Conservation (phyloP, 345 rosid genomes). For the Boechera stricta region DNA sequence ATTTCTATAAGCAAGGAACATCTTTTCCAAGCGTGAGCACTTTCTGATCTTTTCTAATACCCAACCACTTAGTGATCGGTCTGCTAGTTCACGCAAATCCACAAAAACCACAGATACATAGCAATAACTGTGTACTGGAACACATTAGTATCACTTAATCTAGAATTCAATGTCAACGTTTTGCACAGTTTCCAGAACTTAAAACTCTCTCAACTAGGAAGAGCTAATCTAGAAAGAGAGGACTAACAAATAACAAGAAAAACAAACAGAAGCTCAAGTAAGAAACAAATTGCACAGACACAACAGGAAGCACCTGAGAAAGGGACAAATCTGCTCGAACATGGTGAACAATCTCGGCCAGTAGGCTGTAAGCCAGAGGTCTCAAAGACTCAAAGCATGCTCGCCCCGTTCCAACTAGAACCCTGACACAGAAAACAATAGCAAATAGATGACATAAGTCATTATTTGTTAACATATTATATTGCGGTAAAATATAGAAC, state of each 20-base stretch:
- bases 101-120: slow-evolving; percentile 18
- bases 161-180: neutral
- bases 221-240: slow-evolving; percentile 14
- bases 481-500: neutral
- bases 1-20: slow-evolving; percentile 19
- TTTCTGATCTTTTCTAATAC: slow-evolving; percentile 17
- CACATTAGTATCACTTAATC: slow-evolving; percentile 25
- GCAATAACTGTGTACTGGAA: slow-evolving; percentile 23
- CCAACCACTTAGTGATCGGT: neutral
- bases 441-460: neutral
- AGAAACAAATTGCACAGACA: slow-evolving; percentile 28
- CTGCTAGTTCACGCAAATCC: too few relatives aligned
- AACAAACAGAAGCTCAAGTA: neutral
- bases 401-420: slow-evolving; percentile 94
- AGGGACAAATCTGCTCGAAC: slow-evolving; percentile 88
- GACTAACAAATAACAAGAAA: slow-evolving; percentile 8
- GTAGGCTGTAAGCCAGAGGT: slow-evolving; percentile 95
- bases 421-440: slow-evolving; percentile 54
- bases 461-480: slow-evolving; percentile 6
- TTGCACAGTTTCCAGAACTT: slow-evolving; percentile 7
- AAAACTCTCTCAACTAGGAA: slow-evolving; percentile 15
- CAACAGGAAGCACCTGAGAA: slow-evolving; percentile 62
- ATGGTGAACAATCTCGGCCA: slow-evolving; percentile 99
- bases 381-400: slow-evolving; percentile 96
- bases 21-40: slow-evolving; percentile 8